These are phyloP conservation scores for Pythium brassicae DNA, from an alignment of 352 stramenopile genomes.

Conservation along the genomic window DNA sequence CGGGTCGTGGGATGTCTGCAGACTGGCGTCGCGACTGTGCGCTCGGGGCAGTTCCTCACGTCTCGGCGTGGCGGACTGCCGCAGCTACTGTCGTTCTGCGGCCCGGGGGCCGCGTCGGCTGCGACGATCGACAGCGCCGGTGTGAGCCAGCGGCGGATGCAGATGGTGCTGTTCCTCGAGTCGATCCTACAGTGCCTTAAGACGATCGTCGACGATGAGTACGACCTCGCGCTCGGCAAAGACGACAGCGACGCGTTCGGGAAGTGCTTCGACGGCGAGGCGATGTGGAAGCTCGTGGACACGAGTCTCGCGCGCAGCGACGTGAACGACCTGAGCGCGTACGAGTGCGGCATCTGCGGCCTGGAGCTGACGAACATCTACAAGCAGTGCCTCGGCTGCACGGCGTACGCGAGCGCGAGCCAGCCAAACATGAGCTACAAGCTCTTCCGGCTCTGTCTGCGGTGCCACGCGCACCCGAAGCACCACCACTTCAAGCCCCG, in stretches of 20 bases:
- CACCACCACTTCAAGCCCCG: constrained; percentile 74
- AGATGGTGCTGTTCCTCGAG: constrained; percentile 81
- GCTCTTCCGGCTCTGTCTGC: constrained; percentile 66
- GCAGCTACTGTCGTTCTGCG: constrained; percentile 49
- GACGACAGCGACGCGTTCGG: constrained; percentile 72
- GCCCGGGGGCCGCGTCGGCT: constrained; percentile 5
- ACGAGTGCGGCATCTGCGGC: constrained; percentile 59
- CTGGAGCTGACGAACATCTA: constrained; percentile 83
- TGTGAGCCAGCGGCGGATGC: constrained; percentile 60
- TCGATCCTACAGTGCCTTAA: constrained; percentile 75
- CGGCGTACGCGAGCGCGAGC: constrained; percentile 51
- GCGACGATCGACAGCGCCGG: constrained; percentile 44
- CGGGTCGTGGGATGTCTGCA: constrained; percentile 9
- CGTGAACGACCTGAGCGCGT: constrained; percentile 31
- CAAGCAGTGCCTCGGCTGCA: constrained; percentile 81
- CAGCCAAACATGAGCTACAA: constrained; percentile 62
- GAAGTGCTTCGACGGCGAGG: constrained; percentile 72
- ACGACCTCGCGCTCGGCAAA: constrained; percentile 50
- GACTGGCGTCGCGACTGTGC: constrained; percentile 60
- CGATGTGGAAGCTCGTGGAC: constrained; percentile 69
- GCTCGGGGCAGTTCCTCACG: constrained; percentile 67
- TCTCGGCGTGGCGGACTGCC: constrained; percentile 31
- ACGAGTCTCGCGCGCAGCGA: constrained; percentile 27
- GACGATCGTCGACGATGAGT: constrained; percentile 74
- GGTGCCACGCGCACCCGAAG: constrained; percentile 64